Evolutionary conservation across 306 rosid species (phyloP).

Genomic region (Abrus pulchellus): DNA sequence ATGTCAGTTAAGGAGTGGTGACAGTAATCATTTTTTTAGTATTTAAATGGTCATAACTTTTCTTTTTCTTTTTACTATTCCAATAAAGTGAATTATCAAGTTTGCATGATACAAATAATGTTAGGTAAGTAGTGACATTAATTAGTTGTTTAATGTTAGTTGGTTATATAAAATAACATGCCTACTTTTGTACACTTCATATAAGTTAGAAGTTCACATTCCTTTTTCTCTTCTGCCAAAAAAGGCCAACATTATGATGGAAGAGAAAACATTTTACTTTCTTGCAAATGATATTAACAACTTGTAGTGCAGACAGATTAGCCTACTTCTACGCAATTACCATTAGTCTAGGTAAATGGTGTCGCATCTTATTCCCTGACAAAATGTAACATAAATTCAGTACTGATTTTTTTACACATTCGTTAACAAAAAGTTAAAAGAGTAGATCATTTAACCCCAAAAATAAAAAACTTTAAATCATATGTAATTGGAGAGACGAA

Average conservation of each 20-base stretch:
- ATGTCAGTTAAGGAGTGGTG: background rate
- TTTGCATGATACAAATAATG: background rate
- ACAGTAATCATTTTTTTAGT: background rate
- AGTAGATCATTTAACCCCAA: background rate
- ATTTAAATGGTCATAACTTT: background rate
- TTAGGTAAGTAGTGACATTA: background rate
- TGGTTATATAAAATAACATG: background rate
- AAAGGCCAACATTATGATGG: background rate
- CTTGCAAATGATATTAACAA: background rate
- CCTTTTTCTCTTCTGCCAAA: background rate
- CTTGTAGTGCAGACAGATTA: background rate
- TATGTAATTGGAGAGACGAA: background rate
- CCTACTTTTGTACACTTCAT: background rate
- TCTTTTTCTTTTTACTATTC: background rate
- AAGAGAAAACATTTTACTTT: background rate
- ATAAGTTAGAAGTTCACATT: background rate
- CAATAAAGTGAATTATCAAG: background rate
- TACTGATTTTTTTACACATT: background rate
- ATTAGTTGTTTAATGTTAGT: background rate
- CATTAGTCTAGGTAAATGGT: conserved; percentile 21
- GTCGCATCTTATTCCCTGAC: background rate
- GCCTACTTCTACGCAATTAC: conserved; percentile 12
- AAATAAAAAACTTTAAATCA: background rate
- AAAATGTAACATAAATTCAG: background rate
- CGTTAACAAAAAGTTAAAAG: background rate